Conservation (phyloP, 2,329 filamentous ascomycete genomes). For the Alternaria burnsii region DNA sequence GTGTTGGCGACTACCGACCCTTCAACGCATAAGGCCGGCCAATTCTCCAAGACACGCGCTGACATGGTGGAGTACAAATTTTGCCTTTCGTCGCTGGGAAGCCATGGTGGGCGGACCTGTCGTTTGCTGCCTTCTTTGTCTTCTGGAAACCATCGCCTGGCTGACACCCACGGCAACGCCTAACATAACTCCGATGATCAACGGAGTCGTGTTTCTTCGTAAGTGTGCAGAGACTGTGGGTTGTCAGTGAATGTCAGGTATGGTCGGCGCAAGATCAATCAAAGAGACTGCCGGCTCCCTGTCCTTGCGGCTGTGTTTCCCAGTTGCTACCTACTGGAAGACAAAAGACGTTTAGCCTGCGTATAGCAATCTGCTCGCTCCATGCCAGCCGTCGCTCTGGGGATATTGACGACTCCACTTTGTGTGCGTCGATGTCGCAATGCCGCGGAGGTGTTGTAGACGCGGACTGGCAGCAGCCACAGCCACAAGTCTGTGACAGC, state of each 20-base stretch:
- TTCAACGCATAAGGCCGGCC: neutral
- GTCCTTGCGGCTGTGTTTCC: neutral
- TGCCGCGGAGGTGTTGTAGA: neutral
- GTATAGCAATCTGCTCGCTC: no score
- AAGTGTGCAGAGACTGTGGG: neutral
- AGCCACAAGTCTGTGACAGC: neutral
- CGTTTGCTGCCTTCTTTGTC: neutral
- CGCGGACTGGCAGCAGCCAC: neutral
- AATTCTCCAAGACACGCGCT: neutral
- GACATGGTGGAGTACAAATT: neutral
- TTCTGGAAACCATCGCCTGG: neutral
- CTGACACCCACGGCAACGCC: neutral
- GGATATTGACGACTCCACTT: neutral
- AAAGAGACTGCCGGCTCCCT: neutral
- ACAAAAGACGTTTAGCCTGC: neutral
- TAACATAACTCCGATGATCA: neutral
- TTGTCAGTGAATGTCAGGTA: neutral
- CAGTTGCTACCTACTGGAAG: neutral
- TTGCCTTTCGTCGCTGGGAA: neutral
- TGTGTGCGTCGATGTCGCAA: neutral
- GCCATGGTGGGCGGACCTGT: neutral
- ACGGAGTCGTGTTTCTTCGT: neutral
- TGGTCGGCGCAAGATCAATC: neutral
- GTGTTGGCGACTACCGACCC: neutral
- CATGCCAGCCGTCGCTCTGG: neutral